Base-by-base conservation (phyloP, 202 grass and related monocot genomes). In the Panicum hallii region DNA sequence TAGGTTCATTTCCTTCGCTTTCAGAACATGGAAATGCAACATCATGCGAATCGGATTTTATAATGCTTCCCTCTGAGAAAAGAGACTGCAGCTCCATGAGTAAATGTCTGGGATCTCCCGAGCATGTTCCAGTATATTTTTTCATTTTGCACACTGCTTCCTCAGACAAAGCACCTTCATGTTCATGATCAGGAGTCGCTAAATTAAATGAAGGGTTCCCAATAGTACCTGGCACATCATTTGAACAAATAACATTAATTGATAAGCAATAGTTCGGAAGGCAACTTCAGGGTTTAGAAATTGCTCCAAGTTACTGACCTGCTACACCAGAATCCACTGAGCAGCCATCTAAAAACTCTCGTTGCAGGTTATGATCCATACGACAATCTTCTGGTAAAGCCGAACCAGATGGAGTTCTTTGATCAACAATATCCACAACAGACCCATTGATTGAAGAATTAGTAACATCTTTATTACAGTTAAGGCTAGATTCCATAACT, bases 301-400 rank as follows among this genome's bases (percentile, higher is more conserved):
- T 60, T 12, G 50, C 46, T 50, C 7, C 16, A 9, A 30, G 32
- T 84, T 75, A 86, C 88, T 74, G 10, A 86, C 88, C 79, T 83
- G 9, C 48, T 42, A 61, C 57, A 63, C 11, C 67, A 50, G 28
- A 62, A 26, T 82, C 41, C 9, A 30, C 19, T 28, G 40, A 49
- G 16, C 23, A 36, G 41, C n/a, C 77, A 58, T 57, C 32, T 41
- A 13, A 47, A 60, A 17, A 13, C 9, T 67, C 26, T 0, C 61
- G 38, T 75, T 56, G 65, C 14, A 4, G 12, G 20, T 28, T 30
- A 75, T 45, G 13, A 47, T 56, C 78, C 0, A 4, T 46, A 45
- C 34, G 16, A 13, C 13, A 49, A 67, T 77, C 53, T 82, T 77
- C 42, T 70, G 32, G 22, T 77, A 82, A 61, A 87, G 0, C 19